Conservation (phyloP, 2,329 filamentous ascomycete genomes). For the Fusarium chlamydosporum region DNA sequence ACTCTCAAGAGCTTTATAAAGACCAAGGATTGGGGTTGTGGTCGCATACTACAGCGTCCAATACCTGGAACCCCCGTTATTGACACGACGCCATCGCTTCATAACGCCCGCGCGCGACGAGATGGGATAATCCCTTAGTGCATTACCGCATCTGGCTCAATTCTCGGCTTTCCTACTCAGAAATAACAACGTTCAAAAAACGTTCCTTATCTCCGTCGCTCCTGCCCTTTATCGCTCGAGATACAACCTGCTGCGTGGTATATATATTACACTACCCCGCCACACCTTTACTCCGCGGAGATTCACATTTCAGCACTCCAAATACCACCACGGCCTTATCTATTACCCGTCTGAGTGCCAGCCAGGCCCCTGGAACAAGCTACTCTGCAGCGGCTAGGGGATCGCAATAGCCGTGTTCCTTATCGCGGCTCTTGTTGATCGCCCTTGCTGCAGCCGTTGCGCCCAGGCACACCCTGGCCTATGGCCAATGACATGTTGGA, state of each 20-base stretch:
- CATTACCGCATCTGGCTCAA: conserved; percentile 20
- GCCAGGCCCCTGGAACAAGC: conserved; percentile 25
- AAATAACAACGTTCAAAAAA: conserved; percentile 11
- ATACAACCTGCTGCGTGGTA: conserved; percentile 25
- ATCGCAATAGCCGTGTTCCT: conserved; percentile 38
- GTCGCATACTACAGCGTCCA: not conserved
- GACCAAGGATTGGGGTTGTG: not conserved
- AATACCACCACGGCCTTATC: conserved; percentile 47
- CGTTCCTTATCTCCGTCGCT: conserved; percentile 37
- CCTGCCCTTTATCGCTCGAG: conserved; percentile 28
- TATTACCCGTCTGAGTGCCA: conserved; percentile 36
- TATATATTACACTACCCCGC: conserved; percentile 45
- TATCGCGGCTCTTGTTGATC: conserved; percentile 39
- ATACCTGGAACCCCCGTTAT: conserved; percentile 10
- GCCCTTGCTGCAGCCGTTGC: conserved; percentile 34
- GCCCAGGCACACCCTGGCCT: conserved; percentile 28
- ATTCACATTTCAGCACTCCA: conserved; percentile 42
- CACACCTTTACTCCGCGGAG: conserved; percentile 46
- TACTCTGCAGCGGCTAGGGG: conserved; percentile 23
- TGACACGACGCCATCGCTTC: conserved; percentile 27
- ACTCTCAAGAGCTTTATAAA: conserved; percentile 10
- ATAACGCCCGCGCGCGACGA: conserved; percentile 30
- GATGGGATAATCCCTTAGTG: conserved; percentile 32
- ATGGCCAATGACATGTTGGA: conserved; percentile 42
- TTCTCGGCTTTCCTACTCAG: conserved; percentile 5